Evolutionary conservation across 2,329 filamentous ascomycete genomes (phyloP), one percentile per base, ranked within the genome.

Genomic region (Fusarium oligoseptatum): DNA sequence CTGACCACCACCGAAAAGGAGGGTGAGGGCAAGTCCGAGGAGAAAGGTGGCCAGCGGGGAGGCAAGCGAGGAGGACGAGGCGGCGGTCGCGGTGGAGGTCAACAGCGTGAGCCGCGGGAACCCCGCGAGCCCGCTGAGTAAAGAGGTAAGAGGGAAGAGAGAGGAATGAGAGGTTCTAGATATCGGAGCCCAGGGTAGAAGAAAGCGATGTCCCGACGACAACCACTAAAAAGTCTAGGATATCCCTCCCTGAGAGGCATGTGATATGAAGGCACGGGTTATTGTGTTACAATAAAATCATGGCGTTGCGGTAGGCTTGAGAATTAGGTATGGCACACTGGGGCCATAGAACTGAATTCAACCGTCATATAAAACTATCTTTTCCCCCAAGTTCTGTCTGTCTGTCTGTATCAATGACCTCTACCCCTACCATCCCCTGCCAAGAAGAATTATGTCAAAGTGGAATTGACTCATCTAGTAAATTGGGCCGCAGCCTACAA

Each of bases 1-100:
- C 87, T 95, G 41, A 83, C 85, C 52, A 83, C 79, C 72, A 83
- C 80, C 74, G 88, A 88, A 48, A 87, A 87, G 80, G 86, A 87
- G 20, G 84, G 83, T 52, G 87, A 89, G 79, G 82, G 82, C 73
- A 88, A 86, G 83, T 76, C 76, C 22, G 86, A 86, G 58, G 86
- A 84, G 57, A 85, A 86, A 68, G 82, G 82, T 58, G 84, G 83
- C 50, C 86, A 88, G 76, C 85, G 87, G 29, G 87, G 85, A 20
- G 87, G 48, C 48, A 87, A 88, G 80, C 85, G 88, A 67, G 86
- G 86, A 32, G 84, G 87, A 36, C 84, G 89, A 45, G 87, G 89
- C 43, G 85, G 86, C 60, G 84, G 90, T 50, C 83, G 85, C 62
- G 85, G 87, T 56, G 86, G 86, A 60, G 85, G 91, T 81, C 87